Conservation (phyloP, 2,329 filamentous ascomycete genomes). For the Reticulascus tulasneorum region DNA sequence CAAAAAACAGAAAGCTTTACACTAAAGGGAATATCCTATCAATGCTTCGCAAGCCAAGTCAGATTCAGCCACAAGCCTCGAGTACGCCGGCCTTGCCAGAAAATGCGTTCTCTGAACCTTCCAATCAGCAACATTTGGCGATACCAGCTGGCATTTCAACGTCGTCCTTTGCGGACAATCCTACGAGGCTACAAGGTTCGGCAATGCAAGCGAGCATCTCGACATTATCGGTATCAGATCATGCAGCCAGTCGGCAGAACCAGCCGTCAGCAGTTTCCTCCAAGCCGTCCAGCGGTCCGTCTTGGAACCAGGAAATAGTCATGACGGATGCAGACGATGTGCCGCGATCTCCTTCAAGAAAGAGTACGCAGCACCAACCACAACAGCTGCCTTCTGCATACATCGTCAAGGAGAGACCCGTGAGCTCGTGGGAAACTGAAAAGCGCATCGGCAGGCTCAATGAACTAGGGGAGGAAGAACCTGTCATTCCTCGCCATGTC, state of each 20-base stretch:
- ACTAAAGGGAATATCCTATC: slow-evolving; percentile 60
- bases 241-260: too few species aligned
- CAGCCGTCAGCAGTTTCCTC: too few species aligned
- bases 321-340: slow-evolving; percentile 13
- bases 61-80: slow-evolving; percentile 12
- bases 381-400: slow-evolving; percentile 2
- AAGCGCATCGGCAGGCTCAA: slow-evolving; percentile 22
- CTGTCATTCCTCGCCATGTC: slow-evolving; percentile 5
- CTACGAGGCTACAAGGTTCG: too few species aligned
- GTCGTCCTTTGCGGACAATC: too few species aligned
- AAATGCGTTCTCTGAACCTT: too few species aligned
- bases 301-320: slow-evolving; percentile 8
- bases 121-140: too few species aligned
- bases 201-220: too few species aligned
- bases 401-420: slow-evolving; percentile 2
- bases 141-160: too few species aligned
- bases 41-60: slow-evolving; percentile 42
- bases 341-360: not conserved
- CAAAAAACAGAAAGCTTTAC: slow-evolving; percentile 69
- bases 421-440: slow-evolving; percentile 2
- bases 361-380: not conserved
- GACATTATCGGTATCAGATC: too few species aligned
- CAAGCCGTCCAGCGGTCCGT: too few species aligned
- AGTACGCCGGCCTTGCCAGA: too few species aligned
- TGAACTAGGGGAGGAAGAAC: slow-evolving; percentile 22